A percentile compares a stretch with the other conserved stretches of the same genome.
phyloP scores from a whole-genome alignment of 164 flowering plant genomes.

The Sextonia rubra region DNA sequence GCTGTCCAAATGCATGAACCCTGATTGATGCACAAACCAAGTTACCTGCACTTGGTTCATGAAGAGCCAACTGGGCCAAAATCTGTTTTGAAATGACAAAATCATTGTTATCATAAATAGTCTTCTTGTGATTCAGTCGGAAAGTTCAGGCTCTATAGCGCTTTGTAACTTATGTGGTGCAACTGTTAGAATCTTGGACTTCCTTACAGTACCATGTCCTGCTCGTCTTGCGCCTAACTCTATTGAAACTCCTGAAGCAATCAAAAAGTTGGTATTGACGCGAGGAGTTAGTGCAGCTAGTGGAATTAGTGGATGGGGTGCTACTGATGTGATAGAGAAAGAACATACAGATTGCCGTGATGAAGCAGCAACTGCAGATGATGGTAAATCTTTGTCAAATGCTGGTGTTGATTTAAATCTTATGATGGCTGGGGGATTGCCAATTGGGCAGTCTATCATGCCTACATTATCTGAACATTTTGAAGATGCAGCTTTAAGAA shows the following conservation, averaged over 20 bases:
- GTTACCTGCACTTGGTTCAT: no score
- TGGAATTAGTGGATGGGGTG: constrained; percentile 90
- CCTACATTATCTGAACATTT: constrained; percentile 31
- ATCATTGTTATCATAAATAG: no score
- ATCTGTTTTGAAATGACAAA: no score
- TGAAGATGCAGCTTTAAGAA: constrained; percentile 46
- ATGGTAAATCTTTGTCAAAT: constrained; percentile 36
- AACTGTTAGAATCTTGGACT: constrained; percentile 85
- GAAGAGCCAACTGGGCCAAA: no score
- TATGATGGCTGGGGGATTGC: constrained; percentile 59
- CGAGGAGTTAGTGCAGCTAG: constrained; percentile 97
- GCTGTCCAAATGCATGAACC: no score
- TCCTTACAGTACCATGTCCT: constrained; percentile 74
- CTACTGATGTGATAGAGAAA: constrained; percentile 65
- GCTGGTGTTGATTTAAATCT: constrained; percentile 69
- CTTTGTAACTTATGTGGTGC: constrained; percentile 97
- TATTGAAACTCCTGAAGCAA: constrained; percentile 62
- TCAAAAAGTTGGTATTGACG: constrained; percentile 72
- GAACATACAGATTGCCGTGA: constrained; percentile 76
- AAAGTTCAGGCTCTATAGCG: no score
- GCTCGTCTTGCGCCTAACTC: constrained; percentile 54
- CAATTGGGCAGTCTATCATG: constrained; percentile 33
- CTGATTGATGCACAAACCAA: no score
- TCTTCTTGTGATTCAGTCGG: no score
- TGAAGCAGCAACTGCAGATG: constrained; percentile 56